These are phyloP conservation scores for Tagetes erecta DNA, from an alignment of 129 eudicot species.

Conservation along the genomic window DNA sequence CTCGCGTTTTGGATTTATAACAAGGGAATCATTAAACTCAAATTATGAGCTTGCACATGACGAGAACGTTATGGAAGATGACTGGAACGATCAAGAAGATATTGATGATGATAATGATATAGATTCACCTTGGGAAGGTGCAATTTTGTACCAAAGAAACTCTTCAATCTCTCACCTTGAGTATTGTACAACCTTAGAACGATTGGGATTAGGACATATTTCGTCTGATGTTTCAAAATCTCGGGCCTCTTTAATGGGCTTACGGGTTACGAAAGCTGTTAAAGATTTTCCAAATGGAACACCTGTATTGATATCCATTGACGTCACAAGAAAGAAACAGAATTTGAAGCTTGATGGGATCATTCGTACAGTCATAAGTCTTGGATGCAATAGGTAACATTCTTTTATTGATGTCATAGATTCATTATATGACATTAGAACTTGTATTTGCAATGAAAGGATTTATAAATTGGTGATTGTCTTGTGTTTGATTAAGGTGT, in stretches of 20 bases:
- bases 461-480: neutral
- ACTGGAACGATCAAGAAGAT: conserved; percentile 43
- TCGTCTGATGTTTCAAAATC: conserved; percentile 64
- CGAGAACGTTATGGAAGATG: conserved; percentile 34
- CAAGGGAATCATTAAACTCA: conserved; percentile 41
- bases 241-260: conserved; percentile 79
- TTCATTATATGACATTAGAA: neutral
- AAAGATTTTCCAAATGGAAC: conserved; percentile 79
- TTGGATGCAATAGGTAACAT: conserved; percentile 74
- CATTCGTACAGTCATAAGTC: conserved; percentile 76
- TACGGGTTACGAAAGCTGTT: conserved; percentile 72
- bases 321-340: conserved; percentile 66
- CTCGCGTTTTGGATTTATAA: conserved; percentile 4
- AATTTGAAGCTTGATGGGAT: conserved; percentile 89
- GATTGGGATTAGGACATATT: conserved; percentile 68
- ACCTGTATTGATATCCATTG: conserved; percentile 81
- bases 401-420: neutral
- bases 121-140: conserved; percentile 94
- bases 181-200: conserved; percentile 92
- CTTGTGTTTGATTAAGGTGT: conserved; percentile 52
- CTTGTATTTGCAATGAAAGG: neutral
- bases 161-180: conserved; percentile 66
- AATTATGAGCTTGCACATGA: conserved; percentile 27
- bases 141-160: conserved; percentile 71
- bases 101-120: conserved; percentile 32